Percentiles rank a stretch among this genome's conserved stretches.
These are phyloP conservation scores for Cyathus striatus DNA, from an alignment of 768 basidiomycete genomes.

Conservation along the genomic window DNA sequence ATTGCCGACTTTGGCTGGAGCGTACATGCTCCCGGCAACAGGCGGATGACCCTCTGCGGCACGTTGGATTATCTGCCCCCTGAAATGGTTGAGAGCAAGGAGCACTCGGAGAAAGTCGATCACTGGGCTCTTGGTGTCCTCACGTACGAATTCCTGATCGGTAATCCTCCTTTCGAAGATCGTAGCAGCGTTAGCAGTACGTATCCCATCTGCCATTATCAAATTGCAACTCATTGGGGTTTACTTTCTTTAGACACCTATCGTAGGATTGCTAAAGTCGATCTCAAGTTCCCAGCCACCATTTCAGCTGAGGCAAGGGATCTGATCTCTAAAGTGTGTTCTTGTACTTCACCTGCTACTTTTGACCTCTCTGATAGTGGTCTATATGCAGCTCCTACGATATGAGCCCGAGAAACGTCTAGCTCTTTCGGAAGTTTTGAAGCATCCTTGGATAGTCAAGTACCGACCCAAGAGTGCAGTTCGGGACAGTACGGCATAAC, in stretches of 20 bases:
- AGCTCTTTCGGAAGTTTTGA: constrained; percentile 65
- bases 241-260: constrained; percentile 64
- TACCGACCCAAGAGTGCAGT: constrained; percentile 46
- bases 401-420: constrained; percentile 77
- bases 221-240: neutral
- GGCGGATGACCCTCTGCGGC: constrained; percentile 88
- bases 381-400: constrained; percentile 64
- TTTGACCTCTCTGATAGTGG: neutral
- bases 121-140: constrained; percentile 97
- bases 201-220: constrained; percentile 11
- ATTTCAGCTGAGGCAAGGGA: constrained; percentile 65
- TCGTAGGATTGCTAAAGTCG: constrained; percentile 82
- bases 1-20: constrained; percentile 99
- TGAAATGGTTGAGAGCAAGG: constrained; percentile 94
- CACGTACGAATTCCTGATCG: constrained; percentile 90
- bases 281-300: constrained; percentile 58
- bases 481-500: constrained; percentile 15
- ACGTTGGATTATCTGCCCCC: constrained; percentile 96
- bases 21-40: constrained; percentile 90
- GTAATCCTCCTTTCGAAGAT: constrained; percentile 81
- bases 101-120: constrained; percentile 88
- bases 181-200: constrained; percentile 68
- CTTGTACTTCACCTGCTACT: constrained; percentile 7
- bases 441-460: constrained; percentile 84
- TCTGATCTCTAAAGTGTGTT: constrained; percentile 52